Evolutionary conservation across 2,329 filamentous ascomycete species (phyloP).

Genomic region (Pseudogymnoascus sp.): DNA sequence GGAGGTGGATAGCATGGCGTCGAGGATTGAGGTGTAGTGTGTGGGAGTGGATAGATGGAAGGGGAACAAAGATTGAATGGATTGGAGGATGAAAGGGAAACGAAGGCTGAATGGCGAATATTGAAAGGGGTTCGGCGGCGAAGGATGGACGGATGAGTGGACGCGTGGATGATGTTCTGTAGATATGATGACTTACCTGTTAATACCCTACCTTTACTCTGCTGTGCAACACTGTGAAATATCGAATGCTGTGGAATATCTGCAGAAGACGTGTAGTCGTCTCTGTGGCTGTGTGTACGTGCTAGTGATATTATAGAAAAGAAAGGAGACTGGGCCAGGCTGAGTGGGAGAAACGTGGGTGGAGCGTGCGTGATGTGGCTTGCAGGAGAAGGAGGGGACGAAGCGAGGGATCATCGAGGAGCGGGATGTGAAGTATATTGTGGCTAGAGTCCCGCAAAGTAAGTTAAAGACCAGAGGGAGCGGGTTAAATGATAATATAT

Average conservation of each 20-base stretch:
- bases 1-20: conserved; percentile 51
- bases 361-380: not conserved
- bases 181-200: not conserved
- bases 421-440: not conserved
- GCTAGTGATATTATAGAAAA: not conserved
- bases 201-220: not conserved
- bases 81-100: not conserved
- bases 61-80: conserved; percentile 44
- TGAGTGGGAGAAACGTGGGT: not conserved
- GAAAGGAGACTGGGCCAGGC: not conserved
- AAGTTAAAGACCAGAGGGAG: not conserved
- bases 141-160: not conserved
- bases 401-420: not conserved
- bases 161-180: not conserved
- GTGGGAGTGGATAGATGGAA: conserved; percentile 41
- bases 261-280: not conserved
- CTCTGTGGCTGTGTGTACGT: not conserved
- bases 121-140: not conserved
- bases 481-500: not conserved
- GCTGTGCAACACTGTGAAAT: not conserved
- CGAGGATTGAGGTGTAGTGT: not conserved
- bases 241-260: not conserved
- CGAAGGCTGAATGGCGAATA: too few species aligned
- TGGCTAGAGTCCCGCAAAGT: not conserved
- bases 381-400: not conserved